Conservation (phyloP, 495 filamentous ascomycete species). For the Penicillium ucsense region DNA sequence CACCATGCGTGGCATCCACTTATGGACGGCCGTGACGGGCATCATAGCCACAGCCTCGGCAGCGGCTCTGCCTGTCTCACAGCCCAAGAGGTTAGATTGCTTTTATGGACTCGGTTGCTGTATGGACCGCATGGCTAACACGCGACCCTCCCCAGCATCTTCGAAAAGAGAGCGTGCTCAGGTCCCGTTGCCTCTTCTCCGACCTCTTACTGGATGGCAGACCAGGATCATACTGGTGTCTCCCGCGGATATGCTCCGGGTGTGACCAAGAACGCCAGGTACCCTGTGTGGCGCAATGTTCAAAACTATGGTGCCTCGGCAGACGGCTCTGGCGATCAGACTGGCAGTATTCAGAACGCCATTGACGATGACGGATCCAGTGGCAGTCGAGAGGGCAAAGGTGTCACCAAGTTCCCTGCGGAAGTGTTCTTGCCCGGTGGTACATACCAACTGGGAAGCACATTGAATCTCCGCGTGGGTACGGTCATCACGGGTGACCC, state of each 20-base stretch:
- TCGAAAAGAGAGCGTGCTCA: constrained; percentile 2
- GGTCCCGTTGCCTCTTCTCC: constrained; percentile 9
- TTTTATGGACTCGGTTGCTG: background rate
- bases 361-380: constrained; percentile 21
- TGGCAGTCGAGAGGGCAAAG: constrained; percentile 20
- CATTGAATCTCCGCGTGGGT: constrained; percentile 29
- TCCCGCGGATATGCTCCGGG: constrained; percentile 28
- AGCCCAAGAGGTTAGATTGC: background rate
- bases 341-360: constrained; percentile 23
- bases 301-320: constrained; percentile 39
- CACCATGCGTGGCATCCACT: constrained; percentile 3
- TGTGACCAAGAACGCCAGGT: constrained; percentile 23
- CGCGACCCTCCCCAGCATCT: background rate
- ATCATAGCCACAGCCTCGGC: background rate
- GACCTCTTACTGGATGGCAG: constrained; percentile 19
- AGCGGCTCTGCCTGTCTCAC: background rate
- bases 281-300: constrained; percentile 46
- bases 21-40: constrained; percentile 1
- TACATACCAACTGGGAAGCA: constrained; percentile 29
- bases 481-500: constrained; percentile 35
- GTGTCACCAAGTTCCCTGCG: constrained; percentile 37
- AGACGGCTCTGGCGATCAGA: constrained; percentile 38
- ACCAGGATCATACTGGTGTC: constrained; percentile 18
- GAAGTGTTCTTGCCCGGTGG: constrained; percentile 39
- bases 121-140: no score